phyloP scores from a whole-genome alignment of 257 asterid species.

The Solanum virginianum region DNA sequence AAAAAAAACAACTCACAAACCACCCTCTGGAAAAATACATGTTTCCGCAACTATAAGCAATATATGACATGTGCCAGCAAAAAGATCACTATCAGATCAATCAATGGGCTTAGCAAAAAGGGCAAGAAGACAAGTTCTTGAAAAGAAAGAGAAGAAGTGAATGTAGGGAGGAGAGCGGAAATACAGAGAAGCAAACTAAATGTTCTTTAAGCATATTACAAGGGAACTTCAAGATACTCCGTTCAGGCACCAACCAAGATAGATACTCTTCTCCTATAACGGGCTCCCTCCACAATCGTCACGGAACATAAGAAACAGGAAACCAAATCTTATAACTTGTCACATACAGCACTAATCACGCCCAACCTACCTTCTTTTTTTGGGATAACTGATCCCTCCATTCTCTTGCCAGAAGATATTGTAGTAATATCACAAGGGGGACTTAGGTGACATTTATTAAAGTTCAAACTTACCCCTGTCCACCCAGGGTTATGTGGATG shows the following conservation, averaged over 20 bases:
- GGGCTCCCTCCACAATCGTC: background rate
- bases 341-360: background rate
- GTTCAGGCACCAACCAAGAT: background rate
- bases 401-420: background rate
- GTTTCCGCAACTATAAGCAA: background rate
- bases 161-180: background rate
- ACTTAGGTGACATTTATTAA: background rate
- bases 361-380: background rate
- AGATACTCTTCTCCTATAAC: background rate
- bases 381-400: background rate
- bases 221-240: background rate
- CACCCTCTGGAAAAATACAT: background rate
- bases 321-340: background rate
- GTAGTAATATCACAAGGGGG: background rate
- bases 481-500: constrained; percentile 96
- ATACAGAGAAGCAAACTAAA: background rate
- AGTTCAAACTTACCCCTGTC: constrained; percentile 73
- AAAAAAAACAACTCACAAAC: background rate
- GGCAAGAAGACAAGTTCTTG: background rate
- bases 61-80: background rate
- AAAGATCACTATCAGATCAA: background rate
- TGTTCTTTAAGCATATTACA: background rate
- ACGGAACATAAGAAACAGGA: background rate
- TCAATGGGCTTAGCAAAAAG: background rate
- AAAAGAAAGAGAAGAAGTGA: background rate